A percentile compares a stretch with the other conserved stretches of the same genome.
These are phyloP conservation scores for Suillus lakei DNA, from an alignment of 768 basidiomycete genomes.

Conservation along the genomic window DNA sequence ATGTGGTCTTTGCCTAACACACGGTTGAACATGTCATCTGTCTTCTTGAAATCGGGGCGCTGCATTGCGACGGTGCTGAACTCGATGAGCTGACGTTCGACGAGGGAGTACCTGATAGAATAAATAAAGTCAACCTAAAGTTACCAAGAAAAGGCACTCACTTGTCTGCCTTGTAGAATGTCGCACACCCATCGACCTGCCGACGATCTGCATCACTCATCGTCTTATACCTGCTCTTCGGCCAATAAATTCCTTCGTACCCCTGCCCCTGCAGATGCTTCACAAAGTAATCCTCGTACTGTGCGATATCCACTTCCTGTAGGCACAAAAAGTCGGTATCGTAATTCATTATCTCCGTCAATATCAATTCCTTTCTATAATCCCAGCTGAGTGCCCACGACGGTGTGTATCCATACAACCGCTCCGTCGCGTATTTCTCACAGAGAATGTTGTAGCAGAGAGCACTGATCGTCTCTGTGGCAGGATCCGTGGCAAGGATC, in stretches of 20 bases:
- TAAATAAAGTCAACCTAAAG: constrained; percentile 5
- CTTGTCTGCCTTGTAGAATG: constrained; percentile 90
- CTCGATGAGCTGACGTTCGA: constrained; percentile 93
- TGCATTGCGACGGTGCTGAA: constrained; percentile 94
- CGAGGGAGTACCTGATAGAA: constrained; percentile 76
- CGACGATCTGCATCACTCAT: constrained; percentile 88
- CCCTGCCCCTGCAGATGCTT: constrained; percentile 72
- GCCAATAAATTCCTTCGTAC: constrained; percentile 92
- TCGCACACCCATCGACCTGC: constrained; percentile 95
- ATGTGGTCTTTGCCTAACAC: constrained; percentile 95
- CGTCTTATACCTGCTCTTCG: constrained; percentile 91
- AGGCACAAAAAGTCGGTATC: constrained; percentile 91
- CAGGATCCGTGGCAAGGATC: constrained; percentile 60
- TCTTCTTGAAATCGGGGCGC: constrained; percentile 92
- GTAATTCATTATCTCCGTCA: constrained; percentile 81
- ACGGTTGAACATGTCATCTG: constrained; percentile 99
- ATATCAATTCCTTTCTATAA: constrained; percentile 87
- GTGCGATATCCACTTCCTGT: constrained; percentile 92
- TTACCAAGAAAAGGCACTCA: constrained; percentile 45
- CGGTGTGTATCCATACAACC: constrained; percentile 95
- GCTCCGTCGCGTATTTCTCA: constrained; percentile 86
- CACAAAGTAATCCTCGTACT: constrained; percentile 91
- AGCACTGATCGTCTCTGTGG: constrained; percentile 76
- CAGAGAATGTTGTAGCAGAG: constrained; percentile 95
- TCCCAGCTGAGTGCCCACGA: constrained; percentile 97